Conservation (phyloP, 352 stramenopile species). For the Globisporangium canariense region DNA sequence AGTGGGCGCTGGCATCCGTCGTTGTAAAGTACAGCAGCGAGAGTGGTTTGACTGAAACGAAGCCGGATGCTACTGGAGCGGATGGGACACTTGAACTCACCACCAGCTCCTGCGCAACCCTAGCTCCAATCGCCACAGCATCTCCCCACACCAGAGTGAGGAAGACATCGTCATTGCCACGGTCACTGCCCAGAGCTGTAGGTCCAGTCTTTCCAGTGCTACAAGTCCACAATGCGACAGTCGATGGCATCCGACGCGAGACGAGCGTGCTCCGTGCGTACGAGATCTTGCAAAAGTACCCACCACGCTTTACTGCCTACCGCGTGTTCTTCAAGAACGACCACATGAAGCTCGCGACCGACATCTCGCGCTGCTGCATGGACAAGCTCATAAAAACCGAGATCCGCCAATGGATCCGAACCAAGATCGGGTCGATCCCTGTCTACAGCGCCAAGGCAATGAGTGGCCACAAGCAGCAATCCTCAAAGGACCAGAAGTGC, state of each 20-base stretch:
- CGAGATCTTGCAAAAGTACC: constrained; percentile 2
- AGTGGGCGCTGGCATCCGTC: background rate
- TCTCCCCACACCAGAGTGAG: background rate
- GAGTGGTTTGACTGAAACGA: background rate
- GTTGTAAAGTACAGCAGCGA: background rate
- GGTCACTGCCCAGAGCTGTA: background rate
- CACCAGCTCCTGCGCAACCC: background rate
- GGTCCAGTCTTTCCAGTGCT: background rate
- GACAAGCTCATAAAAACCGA: constrained; percentile 4
- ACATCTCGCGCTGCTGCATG: constrained; percentile 11
- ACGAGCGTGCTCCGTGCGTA: background rate
- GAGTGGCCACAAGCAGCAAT: background rate
- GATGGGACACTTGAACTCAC: background rate
- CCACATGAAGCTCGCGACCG: constrained; percentile 4
- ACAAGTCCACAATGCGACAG: background rate
- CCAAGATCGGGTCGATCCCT: constrained; percentile 7
- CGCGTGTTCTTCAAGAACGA: constrained; percentile 13
- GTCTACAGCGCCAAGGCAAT: background rate
- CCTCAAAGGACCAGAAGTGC: background rate
- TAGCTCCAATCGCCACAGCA: background rate
- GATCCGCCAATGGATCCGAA: constrained; percentile 10
- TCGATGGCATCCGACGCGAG: background rate
- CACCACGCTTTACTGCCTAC: constrained; percentile 5
- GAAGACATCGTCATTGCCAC: background rate
- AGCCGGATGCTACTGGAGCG: background rate